A percentile compares a stretch with the other conserved stretches of the same genome.
Evolutionary conservation across 345 rosid genomes (phyloP).

Genomic region (Ricinus communis): DNA sequence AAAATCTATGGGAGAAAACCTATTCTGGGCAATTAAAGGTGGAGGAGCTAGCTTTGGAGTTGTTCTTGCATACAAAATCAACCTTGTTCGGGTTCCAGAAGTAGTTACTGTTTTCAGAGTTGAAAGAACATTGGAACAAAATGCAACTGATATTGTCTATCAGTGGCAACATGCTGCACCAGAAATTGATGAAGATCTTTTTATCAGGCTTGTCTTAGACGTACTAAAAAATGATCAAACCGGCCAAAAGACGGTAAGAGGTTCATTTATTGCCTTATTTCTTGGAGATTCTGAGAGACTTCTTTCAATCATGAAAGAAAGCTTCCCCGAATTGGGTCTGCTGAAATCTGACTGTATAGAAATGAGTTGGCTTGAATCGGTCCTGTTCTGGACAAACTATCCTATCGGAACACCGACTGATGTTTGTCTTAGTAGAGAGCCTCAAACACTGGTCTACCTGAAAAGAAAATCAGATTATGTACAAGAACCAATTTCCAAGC

Average conservation of each 20-base stretch:
- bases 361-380: slow-evolving; percentile 1
- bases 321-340: neutral
- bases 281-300: neutral
- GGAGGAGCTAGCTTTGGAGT: slow-evolving; percentile 11
- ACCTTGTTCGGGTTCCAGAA: neutral
- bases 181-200: neutral
- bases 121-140: neutral
- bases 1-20: neutral
- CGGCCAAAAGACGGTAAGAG: neutral
- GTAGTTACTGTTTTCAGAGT: neutral
- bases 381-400: slow-evolving; percentile 23
- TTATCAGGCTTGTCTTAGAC: neutral
- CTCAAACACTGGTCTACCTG: neutral
- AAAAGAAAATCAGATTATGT: slow-evolving; percentile 58
- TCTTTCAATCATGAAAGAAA: neutral
- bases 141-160: neutral
- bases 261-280: neutral
- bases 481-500: slow-evolving; percentile 35
- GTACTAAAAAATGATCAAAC: no score
- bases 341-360: neutral
- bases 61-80: neutral
- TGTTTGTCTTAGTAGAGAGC: slow-evolving; percentile 10
- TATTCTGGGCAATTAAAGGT: slow-evolving; percentile 2
- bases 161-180: neutral
- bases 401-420: slow-evolving; percentile 21